phyloP scores from a whole-genome alignment of 2,329 filamentous ascomycete genomes.

The Cercospora brassicicola region DNA sequence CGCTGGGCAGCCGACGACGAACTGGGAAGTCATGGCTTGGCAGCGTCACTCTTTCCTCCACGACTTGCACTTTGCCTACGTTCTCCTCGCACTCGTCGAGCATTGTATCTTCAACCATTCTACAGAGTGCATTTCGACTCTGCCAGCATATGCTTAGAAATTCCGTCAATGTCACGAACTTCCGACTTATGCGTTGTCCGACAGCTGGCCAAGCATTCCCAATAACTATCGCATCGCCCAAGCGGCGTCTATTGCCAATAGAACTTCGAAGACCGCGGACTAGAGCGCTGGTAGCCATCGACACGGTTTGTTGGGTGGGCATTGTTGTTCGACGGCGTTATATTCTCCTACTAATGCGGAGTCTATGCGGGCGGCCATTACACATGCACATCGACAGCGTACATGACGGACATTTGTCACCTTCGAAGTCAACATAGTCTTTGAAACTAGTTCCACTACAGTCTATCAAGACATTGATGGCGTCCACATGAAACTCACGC shows the following conservation, averaged over 20 bases:
- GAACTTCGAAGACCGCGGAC: not conserved
- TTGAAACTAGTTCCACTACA: not conserved
- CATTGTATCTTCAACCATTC: not conserved
- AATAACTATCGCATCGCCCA: not conserved
- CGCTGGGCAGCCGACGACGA: not conserved
- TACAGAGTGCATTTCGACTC: not conserved
- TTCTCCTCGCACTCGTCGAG: not conserved
- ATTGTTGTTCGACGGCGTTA: not conserved
- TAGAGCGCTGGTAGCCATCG: not conserved
- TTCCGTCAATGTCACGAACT: no score
- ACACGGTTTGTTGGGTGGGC: not conserved
- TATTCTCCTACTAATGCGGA: not conserved
- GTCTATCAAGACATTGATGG: not conserved
- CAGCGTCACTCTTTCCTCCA: not conserved
- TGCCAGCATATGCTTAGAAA: not conserved
- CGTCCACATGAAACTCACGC: not conserved
- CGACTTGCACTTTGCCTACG: not conserved
- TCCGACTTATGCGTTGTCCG: not conserved
- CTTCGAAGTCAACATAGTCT: conserved; percentile 1
- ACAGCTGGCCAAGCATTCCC: not conserved
- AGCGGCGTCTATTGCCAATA: not conserved
- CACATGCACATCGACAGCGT: not conserved
- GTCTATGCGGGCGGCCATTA: not conserved
- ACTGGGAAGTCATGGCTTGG: not conserved
- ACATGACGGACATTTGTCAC: not conserved